These are phyloP conservation scores for Candida oleophila DNA, from an alignment of 805 yeast genomes.

Conservation along the genomic window DNA sequence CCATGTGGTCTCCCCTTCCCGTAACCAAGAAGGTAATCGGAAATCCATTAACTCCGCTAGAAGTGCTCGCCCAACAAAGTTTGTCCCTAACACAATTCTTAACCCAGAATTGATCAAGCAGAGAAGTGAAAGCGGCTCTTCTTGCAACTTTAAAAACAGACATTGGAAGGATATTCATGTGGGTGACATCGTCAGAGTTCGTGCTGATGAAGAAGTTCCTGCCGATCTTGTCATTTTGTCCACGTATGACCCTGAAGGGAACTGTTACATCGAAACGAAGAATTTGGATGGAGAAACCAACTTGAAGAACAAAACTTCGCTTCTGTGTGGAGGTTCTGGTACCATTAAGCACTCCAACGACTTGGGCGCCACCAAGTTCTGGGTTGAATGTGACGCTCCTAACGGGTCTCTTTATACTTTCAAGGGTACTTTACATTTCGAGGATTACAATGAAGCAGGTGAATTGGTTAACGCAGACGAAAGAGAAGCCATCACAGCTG, in stretches of 20 bases:
- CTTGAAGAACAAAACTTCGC: slow-evolving; percentile 56
- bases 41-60: background rate
- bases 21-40: background rate
- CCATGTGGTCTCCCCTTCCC: background rate
- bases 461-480: slow-evolving; percentile 33
- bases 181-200: slow-evolving; percentile 70
- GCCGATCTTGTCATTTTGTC: slow-evolving; percentile 68
- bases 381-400: slow-evolving; percentile 75
- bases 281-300: slow-evolving; percentile 85
- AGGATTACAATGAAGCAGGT: slow-evolving; percentile 31
- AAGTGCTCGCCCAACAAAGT: slow-evolving; percentile 8
- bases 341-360: slow-evolving; percentile 56
- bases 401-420: slow-evolving; percentile 61
- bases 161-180: slow-evolving; percentile 71
- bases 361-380: slow-evolving; percentile 54
- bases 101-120: slow-evolving; percentile 14
- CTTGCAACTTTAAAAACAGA: slow-evolving; percentile 39
- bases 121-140: background rate
- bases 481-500: slow-evolving; percentile 58
- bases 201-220: slow-evolving; percentile 76
- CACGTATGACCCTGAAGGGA: slow-evolving; percentile 66
- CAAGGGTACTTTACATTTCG: slow-evolving; percentile 63
- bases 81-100: slow-evolving; percentile 19
- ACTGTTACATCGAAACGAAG: slow-evolving; percentile 76
- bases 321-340: slow-evolving; percentile 49